These are phyloP conservation scores for Coelastrella sp. DNA, from an alignment of 139 green algal genomes.

Conservation along the genomic window DNA sequence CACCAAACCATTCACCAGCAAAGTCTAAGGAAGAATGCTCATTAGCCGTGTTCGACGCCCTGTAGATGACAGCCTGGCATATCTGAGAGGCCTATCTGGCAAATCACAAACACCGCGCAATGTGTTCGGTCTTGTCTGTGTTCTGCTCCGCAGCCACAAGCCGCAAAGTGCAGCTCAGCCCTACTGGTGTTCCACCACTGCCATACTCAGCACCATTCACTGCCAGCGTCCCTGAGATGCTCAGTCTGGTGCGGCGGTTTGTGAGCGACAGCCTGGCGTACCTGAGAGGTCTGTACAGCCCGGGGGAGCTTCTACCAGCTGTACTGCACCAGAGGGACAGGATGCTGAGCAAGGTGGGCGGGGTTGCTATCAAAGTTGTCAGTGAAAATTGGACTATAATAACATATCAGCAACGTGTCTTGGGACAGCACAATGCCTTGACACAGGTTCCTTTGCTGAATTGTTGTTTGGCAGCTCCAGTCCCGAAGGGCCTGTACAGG, in stretches of 20 bases:
- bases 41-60: constrained; percentile 47
- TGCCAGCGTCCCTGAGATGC: constrained; percentile 54
- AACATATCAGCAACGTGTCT: too few species aligned
- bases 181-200: constrained; percentile 25
- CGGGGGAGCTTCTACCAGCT: constrained; percentile 71
- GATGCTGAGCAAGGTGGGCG: constrained; percentile 63
- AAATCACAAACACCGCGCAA: too few species aligned
- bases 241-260: constrained; percentile 53
- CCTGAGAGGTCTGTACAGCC: constrained; percentile 66
- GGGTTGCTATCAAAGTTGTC: too few species aligned
- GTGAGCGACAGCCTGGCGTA: constrained; percentile 64
- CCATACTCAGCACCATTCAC: constrained; percentile 69
- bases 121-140: not conserved
- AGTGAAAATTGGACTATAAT: too few species aligned
- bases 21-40: constrained; percentile 57
- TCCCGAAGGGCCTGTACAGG: too few species aligned
- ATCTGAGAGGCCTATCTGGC: constrained; percentile 60
- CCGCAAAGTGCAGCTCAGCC: not conserved
- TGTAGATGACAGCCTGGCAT: constrained; percentile 60
- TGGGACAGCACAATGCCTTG: too few species aligned
- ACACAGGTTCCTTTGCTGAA: too few species aligned
- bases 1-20: constrained; percentile 60
- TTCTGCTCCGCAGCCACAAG: not conserved
- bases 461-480: too few species aligned
- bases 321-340: constrained; percentile 66